Percentiles rank a stretch among this genome's conserved stretches.
Evolutionary conservation across 2,329 filamentous ascomycete species (phyloP).

Genomic region (Epichloe uncinata): DNA sequence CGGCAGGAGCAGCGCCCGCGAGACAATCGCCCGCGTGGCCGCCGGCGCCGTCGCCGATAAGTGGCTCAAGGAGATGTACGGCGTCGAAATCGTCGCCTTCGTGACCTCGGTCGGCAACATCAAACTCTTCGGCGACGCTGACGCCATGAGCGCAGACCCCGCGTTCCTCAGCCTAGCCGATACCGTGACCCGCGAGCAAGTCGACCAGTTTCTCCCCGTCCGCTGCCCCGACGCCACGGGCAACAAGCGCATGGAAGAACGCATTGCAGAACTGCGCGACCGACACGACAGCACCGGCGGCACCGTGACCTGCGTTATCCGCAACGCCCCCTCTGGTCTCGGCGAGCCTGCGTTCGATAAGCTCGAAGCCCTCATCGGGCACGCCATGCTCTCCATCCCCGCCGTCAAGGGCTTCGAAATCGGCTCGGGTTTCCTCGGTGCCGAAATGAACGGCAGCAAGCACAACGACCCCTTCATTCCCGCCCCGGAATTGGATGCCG

Average conservation of each 20-base stretch:
- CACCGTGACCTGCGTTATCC: slow-evolving; percentile 86
- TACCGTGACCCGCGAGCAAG: slow-evolving; percentile 57
- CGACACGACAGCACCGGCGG: slow-evolving; percentile 82
- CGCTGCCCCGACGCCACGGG: slow-evolving; percentile 63
- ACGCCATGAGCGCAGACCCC: slow-evolving; percentile 57
- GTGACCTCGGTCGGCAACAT: slow-evolving; percentile 66
- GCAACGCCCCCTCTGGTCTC: slow-evolving; percentile 70
- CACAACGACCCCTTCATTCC: slow-evolving; percentile 64
- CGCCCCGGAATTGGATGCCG: slow-evolving; percentile 29
- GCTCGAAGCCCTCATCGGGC: slow-evolving; percentile 78
- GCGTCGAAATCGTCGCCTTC: slow-evolving; percentile 84
- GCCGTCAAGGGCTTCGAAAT: slow-evolving; percentile 94
- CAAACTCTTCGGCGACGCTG: slow-evolving; percentile 18
- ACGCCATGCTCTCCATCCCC: slow-evolving; percentile 91
- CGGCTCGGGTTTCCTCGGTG: slow-evolving; percentile 81
- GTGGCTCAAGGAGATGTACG: slow-evolving; percentile 67
- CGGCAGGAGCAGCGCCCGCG: slow-evolving; percentile 79
- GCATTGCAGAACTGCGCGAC: slow-evolving; percentile 68
- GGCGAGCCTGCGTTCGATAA: slow-evolving; percentile 96
- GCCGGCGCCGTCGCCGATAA: slow-evolving; percentile 90
- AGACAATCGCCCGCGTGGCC: slow-evolving; percentile 88
- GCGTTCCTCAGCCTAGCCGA: slow-evolving; percentile 64
- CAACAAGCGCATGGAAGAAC: slow-evolving; percentile 59
- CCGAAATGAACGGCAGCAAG: slow-evolving; percentile 71
- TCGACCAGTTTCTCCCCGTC: slow-evolving; percentile 76